Percentiles rank a stretch among this genome's conserved stretches.
These are phyloP conservation scores for Debaryomyces maramus DNA, from an alignment of 805 yeast species.

Conservation along the genomic window DNA sequence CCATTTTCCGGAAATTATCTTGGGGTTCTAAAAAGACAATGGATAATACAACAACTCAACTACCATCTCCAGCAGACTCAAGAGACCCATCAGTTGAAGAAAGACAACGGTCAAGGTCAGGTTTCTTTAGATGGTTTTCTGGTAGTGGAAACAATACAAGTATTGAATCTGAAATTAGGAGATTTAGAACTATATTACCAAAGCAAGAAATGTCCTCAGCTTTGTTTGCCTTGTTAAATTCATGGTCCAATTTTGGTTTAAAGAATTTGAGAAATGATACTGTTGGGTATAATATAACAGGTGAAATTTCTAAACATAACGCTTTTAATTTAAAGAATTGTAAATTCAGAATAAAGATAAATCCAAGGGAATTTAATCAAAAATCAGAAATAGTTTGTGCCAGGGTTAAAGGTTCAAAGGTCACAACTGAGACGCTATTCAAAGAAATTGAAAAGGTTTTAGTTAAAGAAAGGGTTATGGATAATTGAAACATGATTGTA, in stretches of 20 bases:
- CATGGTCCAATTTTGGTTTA: constrained; percentile 74
- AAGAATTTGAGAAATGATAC: constrained; percentile 51
- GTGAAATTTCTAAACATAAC: constrained; percentile 61
- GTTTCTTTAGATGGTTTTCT: constrained; percentile 43
- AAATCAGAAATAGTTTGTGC: constrained; percentile 58
- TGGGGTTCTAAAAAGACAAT: constrained; percentile 47
- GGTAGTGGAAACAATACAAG: constrained; percentile 21
- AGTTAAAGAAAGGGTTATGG: constrained; percentile 62
- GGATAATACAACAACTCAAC: constrained; percentile 27
- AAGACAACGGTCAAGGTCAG: constrained; percentile 24
- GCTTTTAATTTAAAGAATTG: constrained; percentile 63
- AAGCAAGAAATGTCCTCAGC: constrained; percentile 64
- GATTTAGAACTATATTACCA: constrained; percentile 42
- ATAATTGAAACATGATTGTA: constrained; percentile 9
- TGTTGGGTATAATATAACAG: constrained; percentile 49
- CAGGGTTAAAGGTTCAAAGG: constrained; percentile 64
- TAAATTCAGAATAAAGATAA: constrained; percentile 56
- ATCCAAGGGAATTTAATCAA: constrained; percentile 38
- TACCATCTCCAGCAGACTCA: constrained; percentile 39
- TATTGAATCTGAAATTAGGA: constrained; percentile 29
- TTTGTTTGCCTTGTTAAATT: constrained; percentile 55
- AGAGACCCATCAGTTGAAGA: constrained; percentile 27
- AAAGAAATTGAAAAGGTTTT: constrained; percentile 65
- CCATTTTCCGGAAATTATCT: constrained; percentile 51
- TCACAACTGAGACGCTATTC: constrained; percentile 59